Percentiles rank a stretch among this genome's conserved stretches.
phyloP scores from a whole-genome alignment of 139 green algal genomes.

The Chlamydomonas schloesseri region DNA sequence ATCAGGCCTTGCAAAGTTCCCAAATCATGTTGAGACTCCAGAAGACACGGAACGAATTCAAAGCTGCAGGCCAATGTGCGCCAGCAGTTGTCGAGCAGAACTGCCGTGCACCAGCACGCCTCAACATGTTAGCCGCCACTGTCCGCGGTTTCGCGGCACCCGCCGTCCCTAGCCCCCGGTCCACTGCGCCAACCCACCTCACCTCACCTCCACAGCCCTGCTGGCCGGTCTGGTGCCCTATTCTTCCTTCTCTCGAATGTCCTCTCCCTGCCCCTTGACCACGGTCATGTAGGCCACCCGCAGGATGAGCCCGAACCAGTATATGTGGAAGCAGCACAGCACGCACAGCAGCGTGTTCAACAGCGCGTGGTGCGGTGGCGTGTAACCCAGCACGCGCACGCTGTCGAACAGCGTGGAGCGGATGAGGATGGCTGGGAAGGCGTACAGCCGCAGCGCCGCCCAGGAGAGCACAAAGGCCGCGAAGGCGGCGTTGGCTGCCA shows the following conservation, averaged over 20 bases:
- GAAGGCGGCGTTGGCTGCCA: slow-evolving; percentile 58
- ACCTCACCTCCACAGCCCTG: too few species aligned
- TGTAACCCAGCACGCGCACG: slow-evolving; percentile 51
- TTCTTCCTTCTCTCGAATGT: slow-evolving; percentile 70
- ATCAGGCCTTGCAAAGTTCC: too few species aligned
- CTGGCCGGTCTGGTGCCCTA: too few species aligned
- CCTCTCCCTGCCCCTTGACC: slow-evolving; percentile 46
- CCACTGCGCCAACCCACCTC: too few species aligned
- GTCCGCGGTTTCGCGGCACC: too few species aligned
- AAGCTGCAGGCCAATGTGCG: too few species aligned
- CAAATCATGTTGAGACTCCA: too few species aligned
- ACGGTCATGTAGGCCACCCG: slow-evolving; percentile 58
- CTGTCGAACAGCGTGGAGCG: slow-evolving; percentile 56
- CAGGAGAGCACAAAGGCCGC: slow-evolving; percentile 71
- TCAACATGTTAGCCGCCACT: too few species aligned
- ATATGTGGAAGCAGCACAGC: slow-evolving; percentile 80
- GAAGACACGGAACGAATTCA: too few species aligned
- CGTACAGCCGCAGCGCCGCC: slow-evolving; percentile 67
- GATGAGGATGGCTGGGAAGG: slow-evolving; percentile 73
- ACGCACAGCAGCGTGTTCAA: slow-evolving; percentile 68
- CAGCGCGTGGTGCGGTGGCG: slow-evolving; percentile 48
- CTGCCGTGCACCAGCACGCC: too few species aligned
- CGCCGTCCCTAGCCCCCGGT: too few species aligned
- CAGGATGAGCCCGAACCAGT: slow-evolving; percentile 86
- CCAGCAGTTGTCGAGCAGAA: too few species aligned